Evolutionary conservation across 2,329 filamentous ascomycete genomes (phyloP).

Genomic region (Cladosporium colombiae): DNA sequence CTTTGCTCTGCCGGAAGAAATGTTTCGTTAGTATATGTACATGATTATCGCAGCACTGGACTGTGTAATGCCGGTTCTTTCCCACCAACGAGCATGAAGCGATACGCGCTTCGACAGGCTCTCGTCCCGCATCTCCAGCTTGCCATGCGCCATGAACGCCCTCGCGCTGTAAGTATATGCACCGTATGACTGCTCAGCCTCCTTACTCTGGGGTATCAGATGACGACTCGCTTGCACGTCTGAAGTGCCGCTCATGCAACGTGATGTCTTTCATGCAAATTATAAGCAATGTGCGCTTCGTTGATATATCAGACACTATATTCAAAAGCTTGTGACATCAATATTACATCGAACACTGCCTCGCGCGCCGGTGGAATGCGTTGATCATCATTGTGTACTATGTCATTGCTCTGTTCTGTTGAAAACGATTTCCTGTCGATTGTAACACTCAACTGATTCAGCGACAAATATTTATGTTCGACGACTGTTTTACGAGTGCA

Average conservation of each 20-base stretch:
- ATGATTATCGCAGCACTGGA: background rate
- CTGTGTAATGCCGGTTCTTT: background rate
- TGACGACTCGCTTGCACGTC: background rate
- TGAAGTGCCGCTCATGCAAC: background rate
- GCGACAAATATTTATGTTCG: background rate
- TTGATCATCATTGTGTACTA: background rate
- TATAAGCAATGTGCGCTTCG: background rate
- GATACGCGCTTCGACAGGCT: background rate
- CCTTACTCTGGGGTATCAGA: background rate
- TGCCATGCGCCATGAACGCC: background rate
- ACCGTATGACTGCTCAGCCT: constrained; percentile 15
- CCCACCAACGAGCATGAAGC: background rate
- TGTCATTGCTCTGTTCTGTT: background rate
- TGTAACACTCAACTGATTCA: background rate
- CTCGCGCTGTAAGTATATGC: background rate
- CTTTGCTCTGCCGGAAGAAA: background rate
- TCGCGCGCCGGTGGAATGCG: background rate
- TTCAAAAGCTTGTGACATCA: background rate
- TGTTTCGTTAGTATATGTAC: background rate
- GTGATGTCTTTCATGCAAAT: background rate
- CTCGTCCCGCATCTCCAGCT: constrained; percentile 13
- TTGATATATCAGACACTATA: background rate
- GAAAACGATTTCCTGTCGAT: background rate
- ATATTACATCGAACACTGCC: background rate
- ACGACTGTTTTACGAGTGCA: background rate